Evolutionary conservation across 202 grass and related monocot species (phyloP), one percentile per base, ranked within the genome.

Genomic region (Carex sylvatica): DNA sequence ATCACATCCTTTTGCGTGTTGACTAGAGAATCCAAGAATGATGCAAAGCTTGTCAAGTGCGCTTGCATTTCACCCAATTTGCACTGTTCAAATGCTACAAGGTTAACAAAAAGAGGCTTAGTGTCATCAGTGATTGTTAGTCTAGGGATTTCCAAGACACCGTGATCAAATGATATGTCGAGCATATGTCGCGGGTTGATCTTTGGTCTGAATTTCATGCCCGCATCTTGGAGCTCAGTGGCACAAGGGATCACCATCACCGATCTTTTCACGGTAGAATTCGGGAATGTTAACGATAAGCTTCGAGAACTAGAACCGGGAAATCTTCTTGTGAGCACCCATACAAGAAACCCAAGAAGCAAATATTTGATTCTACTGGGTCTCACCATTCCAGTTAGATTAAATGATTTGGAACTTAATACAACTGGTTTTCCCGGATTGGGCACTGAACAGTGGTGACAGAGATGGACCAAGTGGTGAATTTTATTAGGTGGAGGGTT

Each of bases 21-120:
- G 13, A 88, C n/a, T 19, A 88, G 24, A 0, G 63, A 53, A 72
- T 84, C 74, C 86, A 91, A 53, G 66, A 91, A 83, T 1, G 20
- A 3, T 8, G 73, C 44, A 5, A 63, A 88, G 14, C 35, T 51
- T 14, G 71, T 67, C 8, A 91, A 6, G 42, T 61, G 23, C 0
- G 52, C 1, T 0, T 3, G 0, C 0, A 56, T 10, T 9, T 0
- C 23, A 61, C 3, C 12, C 6, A 30, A 23, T 31, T 14, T 54
- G 36, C 74, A 76, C 62, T 90, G 88, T 84, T 90, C 88, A 64
- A 90, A 87, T 6, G 88, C 88, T 13, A 90, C 58, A 0, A 90
- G 75, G 77, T 90, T 90, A 1, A 65, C 24, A 38, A 87, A 61
- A 8, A 74, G 13, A 10, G 76, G 6, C 12, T 82, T 84, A 15